A percentile compares a stretch with the other conserved stretches of the same genome.
These are phyloP conservation scores for Yarrowia sp. DNA, from an alignment of 805 yeast genomes.

Conservation along the genomic window DNA sequence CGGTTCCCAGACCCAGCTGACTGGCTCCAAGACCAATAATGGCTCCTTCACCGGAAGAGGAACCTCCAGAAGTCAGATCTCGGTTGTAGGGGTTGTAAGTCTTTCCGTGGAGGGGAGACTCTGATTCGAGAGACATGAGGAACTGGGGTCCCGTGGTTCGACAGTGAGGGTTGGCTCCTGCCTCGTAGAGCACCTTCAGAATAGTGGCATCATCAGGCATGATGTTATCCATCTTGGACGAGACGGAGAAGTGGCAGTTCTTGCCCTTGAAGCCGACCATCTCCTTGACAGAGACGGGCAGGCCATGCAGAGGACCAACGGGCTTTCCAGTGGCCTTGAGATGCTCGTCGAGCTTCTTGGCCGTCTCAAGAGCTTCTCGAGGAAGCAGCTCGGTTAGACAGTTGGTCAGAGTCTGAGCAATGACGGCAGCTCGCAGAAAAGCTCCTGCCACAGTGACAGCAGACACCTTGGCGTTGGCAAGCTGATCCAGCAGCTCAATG, in stretches of 20 bases:
- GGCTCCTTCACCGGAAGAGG: slow-evolving; percentile 64
- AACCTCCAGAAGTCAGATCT: slow-evolving; percentile 58
- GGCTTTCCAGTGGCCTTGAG: slow-evolving; percentile 56
- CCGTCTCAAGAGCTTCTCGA: slow-evolving; percentile 47
- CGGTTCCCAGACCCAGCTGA: slow-evolving; percentile 60
- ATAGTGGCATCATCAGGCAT: slow-evolving; percentile 40
- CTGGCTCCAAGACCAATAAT: slow-evolving; percentile 56
- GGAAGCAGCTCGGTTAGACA: slow-evolving; percentile 54
- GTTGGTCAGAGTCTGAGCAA: slow-evolving; percentile 65
- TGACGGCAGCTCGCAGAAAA: slow-evolving; percentile 61
- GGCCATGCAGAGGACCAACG: slow-evolving; percentile 69
- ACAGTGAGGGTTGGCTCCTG: slow-evolving; percentile 69
- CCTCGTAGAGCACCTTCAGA: slow-evolving; percentile 40
- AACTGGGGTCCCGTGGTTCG: slow-evolving; percentile 65
- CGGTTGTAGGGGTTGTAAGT: slow-evolving; percentile 58
- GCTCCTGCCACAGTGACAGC: slow-evolving; percentile 61
- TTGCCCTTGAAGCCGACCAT: slow-evolving; percentile 39
- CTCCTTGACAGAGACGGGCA: slow-evolving; percentile 60
- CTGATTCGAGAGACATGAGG: slow-evolving; percentile 64
- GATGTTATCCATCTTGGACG: slow-evolving; percentile 22
- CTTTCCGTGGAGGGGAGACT: slow-evolving; percentile 56
- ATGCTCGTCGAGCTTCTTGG: slow-evolving; percentile 61
- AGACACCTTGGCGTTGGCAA: slow-evolving; percentile 54
- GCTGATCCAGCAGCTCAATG: slow-evolving; percentile 51
- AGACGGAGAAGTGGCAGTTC: slow-evolving; percentile 25